Evolutionary conservation across 306 rosid species (phyloP).

Genomic region (Gynostemma pentaphyllum): DNA sequence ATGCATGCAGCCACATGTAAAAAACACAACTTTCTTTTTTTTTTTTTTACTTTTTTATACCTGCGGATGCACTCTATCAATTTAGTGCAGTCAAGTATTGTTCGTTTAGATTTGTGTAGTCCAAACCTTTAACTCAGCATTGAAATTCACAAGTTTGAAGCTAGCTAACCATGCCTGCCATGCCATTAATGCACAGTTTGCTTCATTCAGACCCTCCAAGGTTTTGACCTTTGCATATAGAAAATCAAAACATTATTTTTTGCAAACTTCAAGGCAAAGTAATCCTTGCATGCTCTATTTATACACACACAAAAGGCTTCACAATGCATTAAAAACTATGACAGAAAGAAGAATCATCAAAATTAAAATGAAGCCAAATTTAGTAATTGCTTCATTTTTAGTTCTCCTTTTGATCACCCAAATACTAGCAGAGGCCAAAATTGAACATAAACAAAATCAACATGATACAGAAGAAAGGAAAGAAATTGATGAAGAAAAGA

Average conservation of each 20-base stretch:
- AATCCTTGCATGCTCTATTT: not conserved
- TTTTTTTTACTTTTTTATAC: too few relatives aligned
- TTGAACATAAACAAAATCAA: not conserved
- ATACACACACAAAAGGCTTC: not conserved
- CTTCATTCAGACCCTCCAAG: not conserved
- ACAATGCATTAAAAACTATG: not conserved
- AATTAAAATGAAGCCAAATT: constrained; percentile 41
- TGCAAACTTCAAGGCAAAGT: constrained; percentile 4
- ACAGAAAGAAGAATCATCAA: not conserved
- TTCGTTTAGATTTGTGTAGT: too few relatives aligned
- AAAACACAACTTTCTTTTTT: too few relatives aligned
- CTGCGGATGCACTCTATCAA: too few relatives aligned
- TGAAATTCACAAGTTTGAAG: not conserved
- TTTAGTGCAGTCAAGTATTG: too few relatives aligned
- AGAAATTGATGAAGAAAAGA: constrained; percentile 25
- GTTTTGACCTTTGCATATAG: not conserved
- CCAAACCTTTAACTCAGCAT: too few relatives aligned
- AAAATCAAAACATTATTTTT: not conserved
- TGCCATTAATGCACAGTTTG: not conserved
- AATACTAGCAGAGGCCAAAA: constrained; percentile 23
- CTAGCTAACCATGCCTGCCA: not conserved
- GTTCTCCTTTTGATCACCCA: constrained; percentile 30
- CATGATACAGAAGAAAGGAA: constrained; percentile 4
- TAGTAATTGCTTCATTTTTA: constrained; percentile 16
- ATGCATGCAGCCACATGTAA: too few relatives aligned